Evolutionary conservation across 768 basidiomycete genomes (phyloP).

Genomic region (Suillus placidus): DNA sequence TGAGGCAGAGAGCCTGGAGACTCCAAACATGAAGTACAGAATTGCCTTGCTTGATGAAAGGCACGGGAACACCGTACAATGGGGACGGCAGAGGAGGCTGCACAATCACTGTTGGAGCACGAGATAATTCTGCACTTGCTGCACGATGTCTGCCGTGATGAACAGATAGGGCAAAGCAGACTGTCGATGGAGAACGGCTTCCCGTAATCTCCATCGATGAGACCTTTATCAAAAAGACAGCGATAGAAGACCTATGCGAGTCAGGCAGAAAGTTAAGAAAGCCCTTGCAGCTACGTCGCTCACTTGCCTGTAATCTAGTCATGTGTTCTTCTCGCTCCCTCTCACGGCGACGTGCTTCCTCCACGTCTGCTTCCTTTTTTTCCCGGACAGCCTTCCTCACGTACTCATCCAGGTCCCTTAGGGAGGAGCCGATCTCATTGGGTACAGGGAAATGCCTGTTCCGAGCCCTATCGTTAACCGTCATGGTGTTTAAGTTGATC

Average conservation of each 20-base stretch:
- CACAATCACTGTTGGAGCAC: not conserved
- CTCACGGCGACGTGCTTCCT: not conserved
- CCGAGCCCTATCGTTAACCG: not conserved
- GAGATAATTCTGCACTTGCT: not conserved
- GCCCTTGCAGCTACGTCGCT: no score
- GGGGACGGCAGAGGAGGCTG: not conserved
- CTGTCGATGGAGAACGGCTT: not conserved
- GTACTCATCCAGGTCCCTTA: not conserved
- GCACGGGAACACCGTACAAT: not conserved
- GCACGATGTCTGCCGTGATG: not conserved
- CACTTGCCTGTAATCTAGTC: slow-evolving; percentile 5
- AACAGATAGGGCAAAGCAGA: not conserved
- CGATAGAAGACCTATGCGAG: not conserved
- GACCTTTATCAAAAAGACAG: slow-evolving; percentile 7
- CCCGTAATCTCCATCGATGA: not conserved
- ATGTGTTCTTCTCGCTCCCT: not conserved
- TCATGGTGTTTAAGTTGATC: slow-evolving; percentile 13
- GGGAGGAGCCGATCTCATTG: not conserved
- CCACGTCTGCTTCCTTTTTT: not conserved
- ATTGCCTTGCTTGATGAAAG: not conserved
- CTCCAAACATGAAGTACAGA: slow-evolving; percentile 7
- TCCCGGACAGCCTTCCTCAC: not conserved
- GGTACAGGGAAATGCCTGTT: slow-evolving; percentile 5
- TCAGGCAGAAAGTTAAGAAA: not conserved
- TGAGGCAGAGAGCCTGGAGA: not conserved